Base-by-base conservation (phyloP, 163 green algal species). In the Volvox carteri region DNA sequence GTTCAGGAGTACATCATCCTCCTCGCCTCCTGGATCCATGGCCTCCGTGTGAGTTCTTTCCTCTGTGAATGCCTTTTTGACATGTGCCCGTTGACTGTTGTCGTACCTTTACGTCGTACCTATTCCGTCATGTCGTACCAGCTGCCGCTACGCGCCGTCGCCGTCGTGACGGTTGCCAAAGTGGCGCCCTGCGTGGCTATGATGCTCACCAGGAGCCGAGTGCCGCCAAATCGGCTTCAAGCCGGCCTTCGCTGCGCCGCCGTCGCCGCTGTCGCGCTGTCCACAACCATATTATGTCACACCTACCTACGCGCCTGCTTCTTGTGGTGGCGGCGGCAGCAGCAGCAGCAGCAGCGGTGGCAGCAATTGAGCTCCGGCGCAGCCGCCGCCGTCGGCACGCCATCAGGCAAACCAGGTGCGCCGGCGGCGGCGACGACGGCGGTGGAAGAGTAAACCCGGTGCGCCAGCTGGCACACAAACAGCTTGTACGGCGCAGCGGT, bases 271-370 rank as follows among this genome's bases (percentile, higher is more conserved):
- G 33, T 56, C 33, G 50, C 76, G 37, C 30, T 85, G 35, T 0
- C 37, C 19, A 85, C 52, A 50, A 85, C 76, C 8, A 28, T 73
- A 21, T 6, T 73, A 18, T 85, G 76, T 35, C 50, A 85, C 76
- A 50, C 52, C 2, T 85, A 85, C 52, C 50, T 85, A 52, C 35
- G 76, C 0, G 52, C 52, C 28, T 73, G 76, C 76, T 85, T 85
- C 52, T 8, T 19, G 0, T 52, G 50, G 30, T 46, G 46, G 73
- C 73, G 73, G 76, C 76, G 35, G 18, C 76, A 37, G 52, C 52
- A 23, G 21, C 76, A 19, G 76, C n/a, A 11, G 30, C 52, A 54
- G 37, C 75, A 9, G 28, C n/a, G n/a, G 65, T 18, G 7, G 65
- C 65, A 42, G n/a, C 65, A 70, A 19, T 7, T 70, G 58, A 18